Percentiles rank a stretch among this genome's conserved stretches.
Conservation (phyloP, 306 rosid genomes). For the Pterocarpus santalinus region DNA sequence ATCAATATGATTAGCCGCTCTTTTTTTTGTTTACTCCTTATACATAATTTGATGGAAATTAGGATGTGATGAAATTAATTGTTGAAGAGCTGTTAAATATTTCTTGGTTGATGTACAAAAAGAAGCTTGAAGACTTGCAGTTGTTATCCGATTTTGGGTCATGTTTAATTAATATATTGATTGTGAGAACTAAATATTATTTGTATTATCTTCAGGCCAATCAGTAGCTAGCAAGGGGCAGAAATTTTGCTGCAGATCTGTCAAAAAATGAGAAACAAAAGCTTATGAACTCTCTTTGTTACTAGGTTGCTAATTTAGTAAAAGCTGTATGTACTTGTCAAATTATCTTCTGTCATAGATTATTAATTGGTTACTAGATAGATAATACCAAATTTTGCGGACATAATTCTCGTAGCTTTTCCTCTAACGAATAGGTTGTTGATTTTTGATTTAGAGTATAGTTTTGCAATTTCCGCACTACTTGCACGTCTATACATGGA, state of each 20-base stretch:
- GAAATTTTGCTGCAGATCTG: not conserved
- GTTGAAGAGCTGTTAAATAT: not conserved
- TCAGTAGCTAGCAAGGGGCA: not conserved
- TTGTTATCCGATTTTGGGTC: not conserved
- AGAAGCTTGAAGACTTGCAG: conserved; percentile 9
- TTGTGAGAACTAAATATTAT: not conserved
- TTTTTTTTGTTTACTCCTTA: not conserved
- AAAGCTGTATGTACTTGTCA: too few species aligned
- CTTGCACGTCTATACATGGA: too few species aligned
- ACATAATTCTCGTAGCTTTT: too few species aligned
- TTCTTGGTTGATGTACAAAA: not conserved
- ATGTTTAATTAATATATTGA: not conserved
- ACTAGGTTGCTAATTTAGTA: too few species aligned
- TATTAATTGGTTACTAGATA: too few species aligned
- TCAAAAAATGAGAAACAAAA: too few species aligned
- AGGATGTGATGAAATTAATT: not conserved
- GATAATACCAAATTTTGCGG: too few species aligned
- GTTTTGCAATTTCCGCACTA: too few species aligned
- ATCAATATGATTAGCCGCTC: not conserved
- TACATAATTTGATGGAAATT: conserved; percentile 21
- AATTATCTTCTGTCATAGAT: too few species aligned
- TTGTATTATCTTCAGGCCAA: not conserved
- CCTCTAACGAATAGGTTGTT: too few species aligned
- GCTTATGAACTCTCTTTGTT: too few species aligned
- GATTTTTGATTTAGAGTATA: too few species aligned